Percentiles rank a stretch among this genome's conserved stretches.
Evolutionary conservation across 202 grass and related monocot species (phyloP).

Genomic region (Brachypodium distachyon): DNA sequence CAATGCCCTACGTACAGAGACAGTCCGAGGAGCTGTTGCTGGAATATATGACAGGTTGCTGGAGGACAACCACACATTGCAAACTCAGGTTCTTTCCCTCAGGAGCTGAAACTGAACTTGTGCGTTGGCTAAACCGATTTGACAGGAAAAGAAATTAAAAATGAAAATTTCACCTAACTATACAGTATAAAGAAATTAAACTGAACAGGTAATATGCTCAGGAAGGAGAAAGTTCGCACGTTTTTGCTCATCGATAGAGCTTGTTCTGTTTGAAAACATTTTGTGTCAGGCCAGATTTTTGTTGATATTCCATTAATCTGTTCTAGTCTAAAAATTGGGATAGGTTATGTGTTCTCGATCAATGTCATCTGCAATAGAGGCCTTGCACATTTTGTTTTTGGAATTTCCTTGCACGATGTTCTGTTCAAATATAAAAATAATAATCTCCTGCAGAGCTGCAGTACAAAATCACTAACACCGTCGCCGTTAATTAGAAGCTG

Average conservation of each 20-base stretch:
- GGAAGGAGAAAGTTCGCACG: too few species aligned
- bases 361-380: too few species aligned
- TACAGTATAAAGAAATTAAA: too few species aligned
- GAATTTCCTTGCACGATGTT: not conserved
- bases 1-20: slow-evolving; percentile 39
- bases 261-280: not conserved
- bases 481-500: not conserved
- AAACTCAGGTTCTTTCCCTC: slow-evolving; percentile 37
- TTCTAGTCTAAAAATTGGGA: not conserved
- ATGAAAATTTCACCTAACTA: too few species aligned
- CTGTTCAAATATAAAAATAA: not conserved
- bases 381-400: not conserved
- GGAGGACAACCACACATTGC: slow-evolving; percentile 58
- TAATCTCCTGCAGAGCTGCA: not conserved
- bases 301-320: not conserved
- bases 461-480: not conserved
- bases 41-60: slow-evolving; percentile 53
- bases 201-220: too few species aligned
- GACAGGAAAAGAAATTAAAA: too few species aligned
- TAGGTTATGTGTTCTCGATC: too few species aligned
- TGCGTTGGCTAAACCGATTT: not conserved
- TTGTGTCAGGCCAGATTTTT: not conserved
- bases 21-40: slow-evolving; percentile 51
- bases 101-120: slow-evolving; percentile 3
- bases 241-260: too few species aligned